phyloP scores from a whole-genome alignment of 2,329 filamentous ascomycete genomes.

The Emergomyces pasteurianus region DNA sequence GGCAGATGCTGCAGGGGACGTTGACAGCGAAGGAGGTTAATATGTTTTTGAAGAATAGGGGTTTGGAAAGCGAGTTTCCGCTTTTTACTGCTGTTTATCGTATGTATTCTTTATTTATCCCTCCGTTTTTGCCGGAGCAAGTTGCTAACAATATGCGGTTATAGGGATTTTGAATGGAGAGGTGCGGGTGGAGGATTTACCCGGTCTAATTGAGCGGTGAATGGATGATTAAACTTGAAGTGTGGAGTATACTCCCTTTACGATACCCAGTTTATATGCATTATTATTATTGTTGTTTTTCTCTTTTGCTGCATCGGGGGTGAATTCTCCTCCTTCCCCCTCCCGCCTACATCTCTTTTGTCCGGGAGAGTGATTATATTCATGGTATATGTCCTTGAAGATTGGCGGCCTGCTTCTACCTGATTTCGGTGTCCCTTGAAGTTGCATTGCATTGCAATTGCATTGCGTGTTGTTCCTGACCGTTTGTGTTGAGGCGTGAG shows the following conservation, averaged over 20 bases:
- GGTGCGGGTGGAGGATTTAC: slow-evolving; percentile 69
- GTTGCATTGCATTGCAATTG: neutral
- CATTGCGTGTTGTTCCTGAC: neutral
- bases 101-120: slow-evolving; percentile 21
- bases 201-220: slow-evolving; percentile 46
- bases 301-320: neutral
- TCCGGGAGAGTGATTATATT: neutral
- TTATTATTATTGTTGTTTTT: neutral
- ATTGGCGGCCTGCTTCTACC: neutral
- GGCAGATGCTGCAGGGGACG: slow-evolving; percentile 92
- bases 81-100: slow-evolving; percentile 79
- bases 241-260: neutral
- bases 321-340: neutral
- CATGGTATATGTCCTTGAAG: neutral
- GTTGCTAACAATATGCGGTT: slow-evolving; percentile 8
- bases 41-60: slow-evolving; percentile 68
- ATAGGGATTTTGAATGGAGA: slow-evolving; percentile 63
- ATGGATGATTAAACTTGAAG: neutral
- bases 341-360: neutral
- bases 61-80: slow-evolving; percentile 72
- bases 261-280: neutral
- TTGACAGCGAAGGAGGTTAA: slow-evolving; percentile 86
- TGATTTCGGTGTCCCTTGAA: neutral
- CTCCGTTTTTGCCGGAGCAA: neutral
- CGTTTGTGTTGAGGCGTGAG: neutral